Conservation (phyloP, 192 early-diverging fungal genomes). For the Entomortierella parvispora region DNA sequence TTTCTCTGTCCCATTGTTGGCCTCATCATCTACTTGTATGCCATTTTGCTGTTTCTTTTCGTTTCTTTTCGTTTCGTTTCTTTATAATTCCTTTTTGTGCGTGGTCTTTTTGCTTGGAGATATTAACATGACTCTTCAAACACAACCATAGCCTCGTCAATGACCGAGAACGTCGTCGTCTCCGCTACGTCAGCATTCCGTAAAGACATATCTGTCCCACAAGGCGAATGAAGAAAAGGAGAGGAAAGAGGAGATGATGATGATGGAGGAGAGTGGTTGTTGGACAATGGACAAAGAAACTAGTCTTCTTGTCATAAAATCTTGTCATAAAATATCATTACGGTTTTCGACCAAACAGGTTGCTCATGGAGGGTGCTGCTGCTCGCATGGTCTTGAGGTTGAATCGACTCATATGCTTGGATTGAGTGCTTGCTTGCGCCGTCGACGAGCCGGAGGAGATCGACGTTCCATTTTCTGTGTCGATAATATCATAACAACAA, state of each 20-base stretch:
- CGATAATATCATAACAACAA: conserved; percentile 2
- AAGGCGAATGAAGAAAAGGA: too few species aligned
- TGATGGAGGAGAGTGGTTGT: conserved; percentile 2
- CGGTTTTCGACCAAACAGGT: conserved; percentile 28
- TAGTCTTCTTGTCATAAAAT: too few species aligned
- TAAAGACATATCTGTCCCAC: neutral
- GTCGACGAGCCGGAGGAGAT: neutral
- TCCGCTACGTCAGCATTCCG: conserved; percentile 43
- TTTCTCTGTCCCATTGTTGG: conserved; percentile 40
- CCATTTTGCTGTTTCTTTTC: too few species aligned
- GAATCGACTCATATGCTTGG: conserved; percentile 25
- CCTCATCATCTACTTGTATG: conserved; percentile 42
- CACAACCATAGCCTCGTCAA: conserved; percentile 16
- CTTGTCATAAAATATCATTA: neutral
- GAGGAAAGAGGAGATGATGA: neutral
- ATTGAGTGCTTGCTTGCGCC: neutral
- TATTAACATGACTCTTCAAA: too few species aligned
- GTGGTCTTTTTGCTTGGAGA: neutral
- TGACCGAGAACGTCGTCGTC: conserved; percentile 20
- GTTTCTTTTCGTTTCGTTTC: neutral
- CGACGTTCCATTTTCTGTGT: neutral
- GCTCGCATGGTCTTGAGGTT: conserved; percentile 36
- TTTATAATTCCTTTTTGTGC: neutral
- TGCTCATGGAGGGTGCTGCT: conserved; percentile 27
- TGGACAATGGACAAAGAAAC: too few species aligned